Conservation (phyloP, 2,329 filamentous ascomycete species). For the Esteya vermicola region DNA sequence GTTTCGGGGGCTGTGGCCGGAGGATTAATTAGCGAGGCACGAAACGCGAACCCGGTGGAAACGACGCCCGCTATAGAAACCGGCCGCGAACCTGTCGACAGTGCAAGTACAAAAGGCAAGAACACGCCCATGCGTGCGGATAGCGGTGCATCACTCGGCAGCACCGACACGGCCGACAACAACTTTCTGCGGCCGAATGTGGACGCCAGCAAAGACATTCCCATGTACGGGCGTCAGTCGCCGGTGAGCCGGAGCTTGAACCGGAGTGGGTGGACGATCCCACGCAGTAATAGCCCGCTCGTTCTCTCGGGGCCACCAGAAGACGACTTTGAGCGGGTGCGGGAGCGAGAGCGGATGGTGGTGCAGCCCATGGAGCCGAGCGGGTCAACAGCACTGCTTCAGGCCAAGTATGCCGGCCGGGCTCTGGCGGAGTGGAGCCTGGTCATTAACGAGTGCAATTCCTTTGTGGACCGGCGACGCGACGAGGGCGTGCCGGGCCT, state of each 20-base stretch:
- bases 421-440: slow-evolving; percentile 67
- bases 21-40: slow-evolving; percentile 34
- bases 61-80: slow-evolving; percentile 4
- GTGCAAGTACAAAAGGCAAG: neutral
- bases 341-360: slow-evolving; percentile 13
- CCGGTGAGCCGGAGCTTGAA: neutral
- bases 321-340: slow-evolving; percentile 9
- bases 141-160: too few species aligned
- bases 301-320: neutral
- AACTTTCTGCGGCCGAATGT: too few species aligned
- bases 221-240: too few species aligned
- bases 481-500: slow-evolving; percentile 57
- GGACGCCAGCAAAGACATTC: too few species aligned
- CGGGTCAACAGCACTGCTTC: slow-evolving; percentile 25
- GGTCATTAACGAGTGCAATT: slow-evolving; percentile 65
- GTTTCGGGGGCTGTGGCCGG: slow-evolving; percentile 30
- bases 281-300: neutral
- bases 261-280: slow-evolving; percentile 2
- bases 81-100: neutral
- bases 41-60: slow-evolving; percentile 25
- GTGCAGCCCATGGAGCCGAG: slow-evolving; percentile 30
- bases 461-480: slow-evolving; percentile 62
- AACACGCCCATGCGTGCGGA: too few species aligned
- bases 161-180: neutral
- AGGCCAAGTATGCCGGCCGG: slow-evolving; percentile 51